Base-by-base conservation (phyloP, 148 eudicot genomes). In the Silene conica region DNA sequence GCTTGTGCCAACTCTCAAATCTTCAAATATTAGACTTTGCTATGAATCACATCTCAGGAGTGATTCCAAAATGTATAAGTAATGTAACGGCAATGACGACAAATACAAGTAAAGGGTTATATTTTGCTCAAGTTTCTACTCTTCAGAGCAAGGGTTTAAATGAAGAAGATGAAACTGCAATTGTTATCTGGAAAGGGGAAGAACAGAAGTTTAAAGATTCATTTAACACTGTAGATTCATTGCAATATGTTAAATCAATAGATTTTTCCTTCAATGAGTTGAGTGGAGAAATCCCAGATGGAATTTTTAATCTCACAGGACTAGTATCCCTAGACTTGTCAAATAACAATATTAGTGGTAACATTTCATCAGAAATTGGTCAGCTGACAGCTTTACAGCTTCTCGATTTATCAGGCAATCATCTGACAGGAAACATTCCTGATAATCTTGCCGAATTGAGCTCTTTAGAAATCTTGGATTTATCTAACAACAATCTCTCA, bases 1-100 rank as follows among this genome's bases (percentile, higher is more conserved):
- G 55, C 57, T 7, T 57, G 16, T 75, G 78, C 19, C 31, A 54
- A 25, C 66, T 75, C 19, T 67, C 78, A 2, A 19, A 9, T 38
- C 72, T 75, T 55, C 78, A 75, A 57, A 75, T 75, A 46, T 18
- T 75, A 48, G 78, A 75, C 20, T 10, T 75, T 67, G 59, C 72
- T 14, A 18, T 31, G 18, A 75, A 75, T 55, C 52, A 18, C 57
- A 56, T 75, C 38, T 67, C 65, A 13, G 72, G 78, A 67, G 59
- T 20, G 6, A 54, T 75, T 58, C 73, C 78, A 19, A 21, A 18
- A 31, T 75, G 78, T 38, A 22, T 75, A 67, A 1, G 9, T 38
- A 67, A 75, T 18, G 52, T 75, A 20, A 75, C 72, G 38, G 66
- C 57, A 56, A 67, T 75, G 78, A 55, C 38, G 4, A 43, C 19